Base-by-base conservation (phyloP, 192 early-diverging fungal species). In the Umbelopsis isabellina region DNA sequence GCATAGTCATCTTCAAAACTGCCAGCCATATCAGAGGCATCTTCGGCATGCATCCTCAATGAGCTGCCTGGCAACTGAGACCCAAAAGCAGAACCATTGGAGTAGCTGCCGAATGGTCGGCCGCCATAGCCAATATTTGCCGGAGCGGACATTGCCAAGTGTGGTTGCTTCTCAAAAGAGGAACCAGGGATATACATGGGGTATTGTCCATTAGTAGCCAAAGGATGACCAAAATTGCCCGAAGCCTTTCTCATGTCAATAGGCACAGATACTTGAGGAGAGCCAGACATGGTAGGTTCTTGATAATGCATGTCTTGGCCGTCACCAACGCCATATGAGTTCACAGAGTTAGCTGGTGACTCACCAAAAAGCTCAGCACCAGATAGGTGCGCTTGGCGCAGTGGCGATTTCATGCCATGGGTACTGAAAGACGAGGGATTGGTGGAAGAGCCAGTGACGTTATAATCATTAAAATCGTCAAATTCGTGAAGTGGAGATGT, bases 61-160 rank as follows among this genome's bases (percentile, higher is more conserved):
- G 65, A 77, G 18, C 15, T 61, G 5, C 51, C 46, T 64, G 72
- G 72, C 64, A 76, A 69, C 25, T 79, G 70, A 68, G 70, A 74
- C 37, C 79, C 77, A 5, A 80, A 78, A 49, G 79, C 79, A 68
- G 83, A 78, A 69, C 74, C 74, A 53, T 76, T 75, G 7, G 73
- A 66, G 67, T 76, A 77, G 67, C 69, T 69, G 49, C 75, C 71
- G 49, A 61, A 69, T 0, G 79, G 58, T 65, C 80, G 80, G 46
- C 77, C 75, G 13, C 71, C 64, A 52, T 41, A 72, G 12, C 71
- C 71, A 47, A 72, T 65, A 65, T 65, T 66, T 15, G 71, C 71
- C 13, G 71, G 71, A 5, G 71, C 71, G 5, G 71, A 72, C 71
- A 72, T 72, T 13, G 71, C 61, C 16, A 72, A 23, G n/a, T 35